Base-by-base conservation (phyloP, 164 flowering plant genomes). In the Platanus orientalis region DNA sequence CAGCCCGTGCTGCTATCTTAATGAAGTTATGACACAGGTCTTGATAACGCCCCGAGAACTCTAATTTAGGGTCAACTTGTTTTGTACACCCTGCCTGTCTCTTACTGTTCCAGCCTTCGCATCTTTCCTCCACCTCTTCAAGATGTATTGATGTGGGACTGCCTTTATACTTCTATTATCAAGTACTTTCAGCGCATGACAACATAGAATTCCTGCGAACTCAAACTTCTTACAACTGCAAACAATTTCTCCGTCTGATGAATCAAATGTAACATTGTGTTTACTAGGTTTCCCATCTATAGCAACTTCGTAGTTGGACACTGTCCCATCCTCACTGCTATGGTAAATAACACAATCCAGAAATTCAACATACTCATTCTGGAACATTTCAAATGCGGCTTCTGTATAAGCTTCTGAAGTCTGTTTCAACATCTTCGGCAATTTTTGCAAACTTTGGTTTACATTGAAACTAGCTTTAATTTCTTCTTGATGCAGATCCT, bases 181-280 rank as follows among this genome's bases (percentile, higher is more conserved):
- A 45, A 60, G 36, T 16, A 60, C 34, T 7, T 28, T 26, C 23
- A 60, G 23, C 4, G 54, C 36, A 60, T 60, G 65, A 2, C 20
- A 14, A 51, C 65, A 62, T 7, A 50, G 27, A 21, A 62, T 50
- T 25, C 65, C 56, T 3, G 16, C 26, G 23, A 51, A 62, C 20
- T 62, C 57, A 50, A 62, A 51, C 53, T 50, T 62, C 34, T 36
- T 49, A 34, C 63, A 60, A 60, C 63, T 60, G 23, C 65, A 62
- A 1, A 34, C 16, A 30, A 62, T 21, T 13, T 27, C 13, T 27
- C 11, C 28, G 20, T 62, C 14, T 16, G 45, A 49, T 30, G 65
- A 23, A 13, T 50, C 57, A 62, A 28, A 62, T 10, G 27, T 50
- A 2, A 62, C 56, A 49, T 21, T 32, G 39, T 62, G 56, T 1